phyloP scores from a whole-genome alignment of 768 basidiomycete genomes.

The Tricholoma sp. region DNA sequence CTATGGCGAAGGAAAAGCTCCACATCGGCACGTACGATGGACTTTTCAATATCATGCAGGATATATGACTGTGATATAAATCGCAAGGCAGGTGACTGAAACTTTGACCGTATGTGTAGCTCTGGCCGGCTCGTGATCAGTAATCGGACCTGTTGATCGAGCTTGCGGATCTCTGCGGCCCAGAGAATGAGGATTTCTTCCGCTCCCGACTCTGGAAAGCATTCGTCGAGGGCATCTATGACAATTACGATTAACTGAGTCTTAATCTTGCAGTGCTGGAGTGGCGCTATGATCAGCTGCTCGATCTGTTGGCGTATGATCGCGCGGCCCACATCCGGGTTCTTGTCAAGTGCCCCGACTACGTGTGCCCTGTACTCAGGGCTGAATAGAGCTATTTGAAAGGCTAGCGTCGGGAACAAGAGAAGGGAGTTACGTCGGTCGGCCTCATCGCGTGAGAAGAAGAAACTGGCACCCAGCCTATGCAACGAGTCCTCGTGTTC shows the following conservation, averaged over 20 bases:
- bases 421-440: neutral
- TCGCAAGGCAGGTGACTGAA: neutral
- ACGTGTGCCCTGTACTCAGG: neutral
- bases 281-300: neutral
- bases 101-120: neutral
- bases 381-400: neutral
- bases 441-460: neutral
- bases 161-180: neutral
- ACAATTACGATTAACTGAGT: neutral
- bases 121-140: neutral
- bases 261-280: neutral
- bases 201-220: neutral
- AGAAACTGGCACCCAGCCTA: neutral
- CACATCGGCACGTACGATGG: neutral
- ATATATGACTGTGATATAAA: neutral
- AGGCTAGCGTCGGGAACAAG: neutral
- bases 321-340: neutral
- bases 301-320: neutral
- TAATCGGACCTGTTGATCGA: no score
- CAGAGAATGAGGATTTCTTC: neutral
- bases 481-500: neutral
- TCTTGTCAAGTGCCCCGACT: neutral
- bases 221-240: neutral
- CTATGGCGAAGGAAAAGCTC: no score
- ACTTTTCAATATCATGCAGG: neutral